These are phyloP conservation scores for Leishmania turanica DNA, from an alignment of 208 protist genomes.

Conservation along the genomic window DNA sequence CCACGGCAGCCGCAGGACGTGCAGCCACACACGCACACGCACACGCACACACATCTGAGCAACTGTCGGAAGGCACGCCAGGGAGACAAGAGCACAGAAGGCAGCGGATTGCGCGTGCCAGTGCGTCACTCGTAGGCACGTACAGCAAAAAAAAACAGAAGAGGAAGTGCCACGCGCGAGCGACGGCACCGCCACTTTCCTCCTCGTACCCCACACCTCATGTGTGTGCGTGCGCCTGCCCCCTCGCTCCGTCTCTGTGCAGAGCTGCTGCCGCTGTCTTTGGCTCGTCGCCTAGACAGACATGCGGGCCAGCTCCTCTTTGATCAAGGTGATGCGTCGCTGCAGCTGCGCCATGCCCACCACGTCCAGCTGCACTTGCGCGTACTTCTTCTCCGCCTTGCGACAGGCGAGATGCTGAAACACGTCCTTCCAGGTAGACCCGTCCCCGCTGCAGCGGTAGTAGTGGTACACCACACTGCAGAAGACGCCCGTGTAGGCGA, in stretches of 20 bases:
- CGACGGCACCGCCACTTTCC: background rate
- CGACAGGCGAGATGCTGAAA: conserved; percentile 38
- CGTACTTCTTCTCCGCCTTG: conserved; percentile 42
- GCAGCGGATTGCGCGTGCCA: background rate
- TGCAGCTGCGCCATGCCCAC: conserved; percentile 35
- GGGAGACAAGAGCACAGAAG: background rate
- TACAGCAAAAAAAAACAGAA: background rate
- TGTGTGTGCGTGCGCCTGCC: background rate
- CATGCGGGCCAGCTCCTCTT: conserved; percentile 33
- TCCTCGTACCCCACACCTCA: background rate
- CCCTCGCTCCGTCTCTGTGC: background rate
- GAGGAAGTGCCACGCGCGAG: background rate
- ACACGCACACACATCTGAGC: too few species aligned
- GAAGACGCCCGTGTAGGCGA: conserved; percentile 72
- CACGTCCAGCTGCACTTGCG: conserved; percentile 38
- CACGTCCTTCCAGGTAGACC: conserved; percentile 64
- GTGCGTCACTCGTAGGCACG: background rate
- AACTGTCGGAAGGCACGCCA: background rate
- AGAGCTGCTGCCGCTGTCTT: background rate
- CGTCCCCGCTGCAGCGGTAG: conserved; percentile 42
- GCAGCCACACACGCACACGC: background rate
- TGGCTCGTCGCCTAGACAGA: conserved; percentile 21
- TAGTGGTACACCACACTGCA: conserved; percentile 73
- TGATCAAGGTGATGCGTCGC: conserved; percentile 30
- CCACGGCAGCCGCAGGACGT: background rate